phyloP scores from a whole-genome alignment of 805 yeast species.

The Wickerhamomyces tratensis region DNA sequence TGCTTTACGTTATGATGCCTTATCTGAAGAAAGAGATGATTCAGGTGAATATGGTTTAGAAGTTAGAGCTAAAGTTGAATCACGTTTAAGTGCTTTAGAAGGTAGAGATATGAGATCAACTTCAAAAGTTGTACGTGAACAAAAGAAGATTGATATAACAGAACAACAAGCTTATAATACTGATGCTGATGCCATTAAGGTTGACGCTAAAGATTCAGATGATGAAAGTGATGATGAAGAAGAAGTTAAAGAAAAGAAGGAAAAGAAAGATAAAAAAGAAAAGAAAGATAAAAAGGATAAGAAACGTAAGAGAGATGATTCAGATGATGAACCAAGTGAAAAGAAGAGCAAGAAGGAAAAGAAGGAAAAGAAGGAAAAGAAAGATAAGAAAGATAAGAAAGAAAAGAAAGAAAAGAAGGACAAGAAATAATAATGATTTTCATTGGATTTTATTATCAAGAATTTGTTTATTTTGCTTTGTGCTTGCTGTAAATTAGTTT shows the following conservation, averaged over 20 bases:
- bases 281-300: slow-evolving; percentile 20
- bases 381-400: slow-evolving; percentile 18
- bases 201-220: slow-evolving; percentile 26
- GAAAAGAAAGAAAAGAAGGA: slow-evolving; percentile 3
- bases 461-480: no score
- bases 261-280: slow-evolving; percentile 25
- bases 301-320: slow-evolving; percentile 26
- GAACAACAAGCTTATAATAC: slow-evolving; percentile 87
- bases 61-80: slow-evolving; percentile 88
- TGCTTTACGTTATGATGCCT: slow-evolving; percentile 91
- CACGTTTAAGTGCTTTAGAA: slow-evolving; percentile 88
- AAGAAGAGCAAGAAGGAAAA: slow-evolving; percentile 23
- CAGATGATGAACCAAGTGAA: slow-evolving; percentile 16
- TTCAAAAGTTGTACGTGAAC: slow-evolving; percentile 71
- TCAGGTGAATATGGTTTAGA: slow-evolving; percentile 88
- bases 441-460: neutral
- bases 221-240: slow-evolving; percentile 29
- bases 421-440: neutral
- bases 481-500: no score
- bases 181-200: slow-evolving; percentile 76
- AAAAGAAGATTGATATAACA: slow-evolving; percentile 77
- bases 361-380: slow-evolving; percentile 25
- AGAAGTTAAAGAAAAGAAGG: slow-evolving; percentile 24
- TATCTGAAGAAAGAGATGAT: slow-evolving; percentile 95
- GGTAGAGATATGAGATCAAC: slow-evolving; percentile 95